Evolutionary conservation across 2,329 filamentous ascomycete genomes (phyloP), one percentile per base, ranked within the genome.

Genomic region (Dendrostoma leiphaemia): DNA sequence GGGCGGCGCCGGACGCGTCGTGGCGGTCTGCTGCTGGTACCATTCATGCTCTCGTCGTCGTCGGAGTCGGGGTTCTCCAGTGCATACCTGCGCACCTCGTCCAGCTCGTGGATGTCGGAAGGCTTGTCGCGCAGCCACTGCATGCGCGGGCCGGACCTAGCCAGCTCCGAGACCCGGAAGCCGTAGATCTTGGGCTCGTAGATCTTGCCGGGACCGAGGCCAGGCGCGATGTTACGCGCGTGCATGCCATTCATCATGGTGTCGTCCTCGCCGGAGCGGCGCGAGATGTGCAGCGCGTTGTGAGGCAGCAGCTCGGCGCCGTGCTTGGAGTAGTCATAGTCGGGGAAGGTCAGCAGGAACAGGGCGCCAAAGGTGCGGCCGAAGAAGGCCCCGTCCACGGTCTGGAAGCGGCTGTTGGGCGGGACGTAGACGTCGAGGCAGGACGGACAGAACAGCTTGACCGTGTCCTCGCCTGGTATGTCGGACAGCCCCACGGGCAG

Each of bases 301-400:
- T 65, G 68, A 6, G 72, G 66, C 15, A 88, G 73, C n/a, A 80
- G 74, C 47, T 87, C 81, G 51, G 78, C 75, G 53, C 86, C 86
- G 63, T 85, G 84, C 65, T 88, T 86, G 29, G 86, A 86, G 56
- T 97, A 84, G 63, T 97, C 91, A 67, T 97, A 89, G 68, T 99
- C 94, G 32, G 94, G 93, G 71, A 97, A 99, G 35, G 93, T 99
- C 78, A 99, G 93, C 69, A 99, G 91, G 76, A 99, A 99, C 56
- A 99, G 84, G 43, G 91, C 91, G 58, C 92, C 92, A 70, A 99
- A 99, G 0, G 94, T 99, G 51, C 94, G 93, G 45, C 94, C 94
- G 67, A 99, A 99, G 77, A 97, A 99, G 44, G 94, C 94, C 50
- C 94, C 94, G 63, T 99, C 94, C 31, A 99, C 94, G 3, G 91